Conservation (phyloP, 495 filamentous ascomycete genomes). For the Neurospora sublineolata region DNA sequence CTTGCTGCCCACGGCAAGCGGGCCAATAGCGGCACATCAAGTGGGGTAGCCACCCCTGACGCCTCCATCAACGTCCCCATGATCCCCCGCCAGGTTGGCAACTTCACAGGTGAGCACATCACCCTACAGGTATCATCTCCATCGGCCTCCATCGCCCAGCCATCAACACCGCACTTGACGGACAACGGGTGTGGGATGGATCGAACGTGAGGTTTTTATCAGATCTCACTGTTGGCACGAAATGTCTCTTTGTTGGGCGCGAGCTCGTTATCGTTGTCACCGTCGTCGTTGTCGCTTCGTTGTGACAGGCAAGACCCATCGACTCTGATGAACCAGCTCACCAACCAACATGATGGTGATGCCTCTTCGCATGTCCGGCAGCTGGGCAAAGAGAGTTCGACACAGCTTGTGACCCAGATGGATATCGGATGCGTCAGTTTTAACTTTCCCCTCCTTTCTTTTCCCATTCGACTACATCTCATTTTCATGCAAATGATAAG, state of each 20-base stretch:
- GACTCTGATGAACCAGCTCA: background rate
- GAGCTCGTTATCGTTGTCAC: background rate
- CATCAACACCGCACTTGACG: constrained; percentile 1
- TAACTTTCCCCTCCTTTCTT: background rate
- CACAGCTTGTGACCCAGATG: background rate
- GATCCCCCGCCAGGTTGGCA: constrained; percentile 4
- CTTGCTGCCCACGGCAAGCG: constrained; percentile 1
- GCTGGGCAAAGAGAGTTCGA: background rate
- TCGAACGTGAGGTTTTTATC: constrained; percentile 7
- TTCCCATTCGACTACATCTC: background rate
- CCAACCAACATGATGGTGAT: background rate
- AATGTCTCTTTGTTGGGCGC: background rate
- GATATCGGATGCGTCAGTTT: background rate
- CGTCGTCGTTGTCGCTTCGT: background rate
- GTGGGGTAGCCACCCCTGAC: constrained; percentile 7
- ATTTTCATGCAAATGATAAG: background rate
- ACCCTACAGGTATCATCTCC: background rate
- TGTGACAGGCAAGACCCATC: background rate
- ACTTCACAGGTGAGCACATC: background rate
- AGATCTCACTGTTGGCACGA: background rate
- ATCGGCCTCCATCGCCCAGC: background rate
- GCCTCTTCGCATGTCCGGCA: background rate
- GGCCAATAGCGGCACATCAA: constrained; percentile 14
- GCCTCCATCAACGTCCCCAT: constrained; percentile 8
- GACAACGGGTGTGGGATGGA: constrained; percentile 1